These are phyloP conservation scores for Hyaloscypha variabilis DNA, from an alignment of 495 filamentous ascomycete genomes.

Conservation along the genomic window DNA sequence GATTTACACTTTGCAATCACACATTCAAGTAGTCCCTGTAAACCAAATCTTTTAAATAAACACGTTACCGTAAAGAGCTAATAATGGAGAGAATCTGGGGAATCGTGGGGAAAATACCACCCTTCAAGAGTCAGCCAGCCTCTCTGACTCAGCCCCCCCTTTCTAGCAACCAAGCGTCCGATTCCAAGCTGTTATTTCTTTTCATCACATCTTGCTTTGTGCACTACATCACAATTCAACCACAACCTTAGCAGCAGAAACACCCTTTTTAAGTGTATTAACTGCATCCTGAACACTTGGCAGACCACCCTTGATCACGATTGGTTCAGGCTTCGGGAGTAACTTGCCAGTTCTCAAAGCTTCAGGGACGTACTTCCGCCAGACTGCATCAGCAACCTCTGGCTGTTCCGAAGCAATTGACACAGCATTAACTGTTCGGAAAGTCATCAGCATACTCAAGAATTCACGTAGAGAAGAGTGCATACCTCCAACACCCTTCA, in stretches of 20 bases:
- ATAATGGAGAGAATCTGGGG: too few relatives aligned
- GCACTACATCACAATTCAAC: slow-evolving; percentile 14
- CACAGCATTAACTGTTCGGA: slow-evolving; percentile 13
- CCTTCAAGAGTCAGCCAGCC: too few relatives aligned
- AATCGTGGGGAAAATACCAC: too few relatives aligned
- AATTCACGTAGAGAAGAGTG: neutral
- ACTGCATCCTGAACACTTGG: slow-evolving; percentile 39
- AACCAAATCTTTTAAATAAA: too few relatives aligned
- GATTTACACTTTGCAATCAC: too few relatives aligned
- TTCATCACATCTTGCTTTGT: slow-evolving; percentile 7
- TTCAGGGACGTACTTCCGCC: slow-evolving; percentile 25
- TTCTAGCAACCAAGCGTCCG: too few relatives aligned
- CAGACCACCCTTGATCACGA: slow-evolving; percentile 39
- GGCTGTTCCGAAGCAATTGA: slow-evolving; percentile 13
- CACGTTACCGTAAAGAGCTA: too few relatives aligned
- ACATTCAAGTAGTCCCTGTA: too few relatives aligned
- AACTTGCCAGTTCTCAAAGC: slow-evolving; percentile 22
- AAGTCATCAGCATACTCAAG: neutral
- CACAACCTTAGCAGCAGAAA: slow-evolving; percentile 43
- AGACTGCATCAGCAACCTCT: slow-evolving; percentile 25
- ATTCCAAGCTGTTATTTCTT: neutral
- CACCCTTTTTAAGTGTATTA: slow-evolving; percentile 37
- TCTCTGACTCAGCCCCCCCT: too few relatives aligned
- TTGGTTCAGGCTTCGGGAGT: slow-evolving; percentile 37
- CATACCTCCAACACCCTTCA: neutral